Evolutionary conservation across 2,329 filamentous ascomycete genomes (phyloP), one percentile per base, ranked within the genome.

Genomic region (Cladosporium sp.): DNA sequence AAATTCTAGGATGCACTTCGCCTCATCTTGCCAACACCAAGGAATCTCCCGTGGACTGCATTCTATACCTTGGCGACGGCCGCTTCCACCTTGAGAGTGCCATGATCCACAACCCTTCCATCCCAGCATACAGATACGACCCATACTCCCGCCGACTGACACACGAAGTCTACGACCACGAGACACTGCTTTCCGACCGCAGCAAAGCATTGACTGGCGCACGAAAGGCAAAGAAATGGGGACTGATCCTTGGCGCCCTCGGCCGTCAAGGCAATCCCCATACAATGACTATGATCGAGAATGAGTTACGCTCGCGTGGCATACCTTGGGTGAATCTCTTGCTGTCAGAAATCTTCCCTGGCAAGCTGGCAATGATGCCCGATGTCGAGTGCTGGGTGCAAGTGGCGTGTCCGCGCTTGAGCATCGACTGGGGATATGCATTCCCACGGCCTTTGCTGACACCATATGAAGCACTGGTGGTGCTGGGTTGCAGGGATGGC

Each of bases 361-460:
- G 91, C 0, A 99, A 97, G 77, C 76, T 99, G 64, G 92, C 90
- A 0, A 86, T 94, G 80, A 97, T 99, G 91, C 67, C 67, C 30
- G 93, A 97, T 69, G 90, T 99, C 2, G 93, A 97, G 71, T 96
- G 92, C 67, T 99, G 94, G 94, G 93, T 99, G 39, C 94, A 99
- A 75, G 92, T 99, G 52, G 94, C 94, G 5, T 99, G 94, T 75
- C 94, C 94, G n/a, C 80, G 94, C 51, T 72, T 99, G 72, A 97
- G 93, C 73, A 99, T 99, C 66, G 94, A 99, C 76, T 99, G 94
- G 94, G 94, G 94, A 0, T 97, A 97, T 76, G 94, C 94, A 0
- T 99, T 99, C 71, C 84, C 91, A 1, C 78, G 90, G 49, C 94
- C 94, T 50, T 73, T 99, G 60, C 75, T 99, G 70, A 97, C 93